These are phyloP conservation scores for Trichophyton benhamiae DNA, from an alignment of 2,329 filamentous ascomycete species.

Conservation along the genomic window DNA sequence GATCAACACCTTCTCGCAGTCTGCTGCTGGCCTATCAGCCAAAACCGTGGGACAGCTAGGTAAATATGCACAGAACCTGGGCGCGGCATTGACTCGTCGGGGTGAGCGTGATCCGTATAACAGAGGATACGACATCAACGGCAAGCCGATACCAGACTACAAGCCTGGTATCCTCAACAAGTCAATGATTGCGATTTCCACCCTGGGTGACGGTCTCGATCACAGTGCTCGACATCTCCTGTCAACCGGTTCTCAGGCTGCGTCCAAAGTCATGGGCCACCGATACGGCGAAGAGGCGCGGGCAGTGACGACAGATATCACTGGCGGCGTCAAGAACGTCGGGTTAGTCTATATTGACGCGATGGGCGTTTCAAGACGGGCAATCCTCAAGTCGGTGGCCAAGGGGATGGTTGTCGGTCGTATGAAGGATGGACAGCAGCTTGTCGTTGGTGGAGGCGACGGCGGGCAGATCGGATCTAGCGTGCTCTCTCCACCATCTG, in stretches of 20 bases:
- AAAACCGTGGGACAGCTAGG: constrained; percentile 78
- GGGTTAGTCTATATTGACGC: constrained; percentile 96
- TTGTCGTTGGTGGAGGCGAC: constrained; percentile 37
- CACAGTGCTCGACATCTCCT: constrained; percentile 71
- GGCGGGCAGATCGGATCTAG: constrained; percentile 23
- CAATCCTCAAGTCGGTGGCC: constrained; percentile 85
- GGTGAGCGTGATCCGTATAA: constrained; percentile 40
- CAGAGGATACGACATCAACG: constrained; percentile 57
- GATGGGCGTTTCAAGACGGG: constrained; percentile 75
- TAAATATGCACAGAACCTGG: constrained; percentile 78
- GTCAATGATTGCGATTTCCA: constrained; percentile 90
- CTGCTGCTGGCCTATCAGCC: constrained; percentile 65
- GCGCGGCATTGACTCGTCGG: constrained; percentile 59
- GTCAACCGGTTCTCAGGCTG: constrained; percentile 60
- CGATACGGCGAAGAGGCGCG: constrained; percentile 80
- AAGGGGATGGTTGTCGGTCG: constrained; percentile 66
- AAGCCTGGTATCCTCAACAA: constrained; percentile 93
- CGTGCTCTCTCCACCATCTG: background rate
- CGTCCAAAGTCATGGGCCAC: constrained; percentile 77
- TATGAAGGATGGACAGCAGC: constrained; percentile 38
- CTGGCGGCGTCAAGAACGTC: constrained; percentile 87
- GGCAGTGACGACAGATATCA: constrained; percentile 59
- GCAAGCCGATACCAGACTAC: constrained; percentile 51
- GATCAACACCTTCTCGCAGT: constrained; percentile 73
- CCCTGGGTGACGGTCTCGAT: constrained; percentile 85